A percentile compares a stretch with the other conserved stretches of the same genome.
These are phyloP conservation scores for Mycena maculata DNA, from an alignment of 768 basidiomycete species.

Conservation along the genomic window DNA sequence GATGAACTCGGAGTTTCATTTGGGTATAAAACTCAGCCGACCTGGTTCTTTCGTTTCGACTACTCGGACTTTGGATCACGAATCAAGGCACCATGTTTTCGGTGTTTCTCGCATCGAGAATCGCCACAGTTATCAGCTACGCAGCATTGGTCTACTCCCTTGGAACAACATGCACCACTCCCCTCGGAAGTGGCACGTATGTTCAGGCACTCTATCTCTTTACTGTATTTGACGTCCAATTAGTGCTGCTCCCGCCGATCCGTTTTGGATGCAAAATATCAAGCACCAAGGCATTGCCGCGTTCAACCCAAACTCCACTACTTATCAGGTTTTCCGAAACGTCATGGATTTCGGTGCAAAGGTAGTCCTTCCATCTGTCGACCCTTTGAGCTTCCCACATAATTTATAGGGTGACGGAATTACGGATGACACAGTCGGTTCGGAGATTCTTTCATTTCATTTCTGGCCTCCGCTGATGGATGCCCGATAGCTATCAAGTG, in stretches of 20 bases:
- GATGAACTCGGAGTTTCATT: constrained; percentile 10
- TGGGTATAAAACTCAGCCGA: constrained; percentile 14
- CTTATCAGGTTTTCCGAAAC: constrained; percentile 81
- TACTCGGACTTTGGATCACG: constrained; percentile 14
- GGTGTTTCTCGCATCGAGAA: constrained; percentile 4
- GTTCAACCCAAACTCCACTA: constrained; percentile 65
- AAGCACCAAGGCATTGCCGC: constrained; percentile 78
- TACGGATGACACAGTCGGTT: constrained; percentile 15
- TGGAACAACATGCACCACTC: constrained; percentile 27
- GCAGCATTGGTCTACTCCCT: constrained; percentile 24
- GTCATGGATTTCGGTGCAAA: constrained; percentile 69
- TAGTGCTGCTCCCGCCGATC: constrained; percentile 62
- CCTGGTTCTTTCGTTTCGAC: constrained; percentile 9
- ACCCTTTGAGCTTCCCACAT: constrained; percentile 3
- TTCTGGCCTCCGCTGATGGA: constrained; percentile 7
- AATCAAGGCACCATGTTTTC: constrained; percentile 3
- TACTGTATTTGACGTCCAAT: neutral
- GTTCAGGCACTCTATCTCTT: constrained; percentile 6
- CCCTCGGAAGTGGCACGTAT: constrained; percentile 21
- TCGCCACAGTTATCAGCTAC: constrained; percentile 17
- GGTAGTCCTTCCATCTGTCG: constrained; percentile 30
- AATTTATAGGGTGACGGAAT: constrained; percentile 16
- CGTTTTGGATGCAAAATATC: constrained; percentile 80
- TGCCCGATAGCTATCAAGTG: constrained; percentile 70
- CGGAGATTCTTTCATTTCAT: neutral